Base-by-base conservation (phyloP, 2,329 filamentous ascomycete species). In the Epichloe gansuensis region DNA sequence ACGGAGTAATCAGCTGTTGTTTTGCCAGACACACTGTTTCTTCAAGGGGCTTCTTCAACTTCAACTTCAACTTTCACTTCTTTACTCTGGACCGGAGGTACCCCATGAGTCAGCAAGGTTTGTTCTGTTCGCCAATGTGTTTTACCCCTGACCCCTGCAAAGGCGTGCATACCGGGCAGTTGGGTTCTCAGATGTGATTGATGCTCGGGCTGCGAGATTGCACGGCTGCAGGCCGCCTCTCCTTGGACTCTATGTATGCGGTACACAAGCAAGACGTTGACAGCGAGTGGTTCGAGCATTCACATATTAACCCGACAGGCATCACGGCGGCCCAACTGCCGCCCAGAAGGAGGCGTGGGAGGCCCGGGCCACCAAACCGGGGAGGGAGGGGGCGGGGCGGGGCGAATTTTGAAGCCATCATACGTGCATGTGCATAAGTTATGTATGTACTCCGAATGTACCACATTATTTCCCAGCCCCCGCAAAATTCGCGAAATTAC, bases 161-260 rank as follows among this genome's bases (percentile, higher is more conserved):
- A 48, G 31, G 25, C 40, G 42, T 47, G 13, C 38, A 42, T 51
- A 49, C 52, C 52, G 50, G 46, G 45, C 17, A 17, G 52, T 47
- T 54, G 52, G 52, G 52, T 51, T 54, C 52, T 47, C 49, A 43
- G n/a, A 43, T 48, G 48, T 43, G 46, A 49, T 35, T 41, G 39
- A 41, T n/a, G 35, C 13, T 47, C 17, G 39, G 47, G 35, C 35
- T 13, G 27, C 27, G 39, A 49, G 31, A 49, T 45, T 49, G 44
- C 23, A 44, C 41, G 49, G 46, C 46, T 51, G 49, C 52, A 51
- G 15, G 45, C n/a, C 31, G 25, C 54, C 54, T 31, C 27, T 31
- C 1, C 27, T 31, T 31, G 27, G 27, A 31, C 27, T 31, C 27
- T 31, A 8, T 31, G 27, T 31, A 8, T 31, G 27, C 27, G 8